phyloP scores from a whole-genome alignment of 768 basidiomycete species.

The Lactarius trivialis region DNA sequence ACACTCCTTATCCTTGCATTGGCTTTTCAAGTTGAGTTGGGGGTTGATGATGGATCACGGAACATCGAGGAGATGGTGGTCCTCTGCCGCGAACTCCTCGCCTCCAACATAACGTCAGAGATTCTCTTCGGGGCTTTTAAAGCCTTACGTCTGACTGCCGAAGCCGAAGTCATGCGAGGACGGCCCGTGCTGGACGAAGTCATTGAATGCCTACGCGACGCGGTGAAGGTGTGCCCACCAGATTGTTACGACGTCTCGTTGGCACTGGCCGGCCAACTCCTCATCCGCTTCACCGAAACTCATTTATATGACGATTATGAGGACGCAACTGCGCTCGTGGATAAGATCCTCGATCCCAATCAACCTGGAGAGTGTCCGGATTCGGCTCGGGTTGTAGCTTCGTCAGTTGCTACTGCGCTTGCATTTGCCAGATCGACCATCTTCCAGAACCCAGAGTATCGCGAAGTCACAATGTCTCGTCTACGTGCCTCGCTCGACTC shows the following conservation, averaged over 20 bases:
- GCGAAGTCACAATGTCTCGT: not conserved
- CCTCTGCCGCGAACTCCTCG: not conserved
- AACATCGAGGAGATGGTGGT: not conserved
- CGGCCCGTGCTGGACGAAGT: not conserved
- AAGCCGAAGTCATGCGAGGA: not conserved
- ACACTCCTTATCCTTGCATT: too few relatives aligned
- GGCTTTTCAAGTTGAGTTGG: too few relatives aligned
- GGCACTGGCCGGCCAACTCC: not conserved
- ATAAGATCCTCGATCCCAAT: not conserved
- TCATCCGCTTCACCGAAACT: not conserved
- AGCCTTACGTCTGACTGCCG: not conserved
- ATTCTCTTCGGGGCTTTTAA: not conserved
- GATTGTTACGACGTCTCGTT: not conserved
- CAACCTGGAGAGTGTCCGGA: not conserved
- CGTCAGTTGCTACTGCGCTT: not conserved
- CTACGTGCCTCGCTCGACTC: not conserved
- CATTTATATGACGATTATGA: not conserved
- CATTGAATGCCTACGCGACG: not conserved
- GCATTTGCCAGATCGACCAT: not conserved
- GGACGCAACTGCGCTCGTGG: not conserved
- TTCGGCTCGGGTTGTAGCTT: fast-evolving
- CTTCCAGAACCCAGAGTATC: not conserved
- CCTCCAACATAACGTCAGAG: not conserved
- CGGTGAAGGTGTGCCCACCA: not conserved
- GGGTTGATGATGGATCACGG: too few relatives aligned